Evolutionary conservation across 441 rosid species (phyloP), one percentile per base, ranked within the genome.

Genomic region (Daphne laureola): DNA sequence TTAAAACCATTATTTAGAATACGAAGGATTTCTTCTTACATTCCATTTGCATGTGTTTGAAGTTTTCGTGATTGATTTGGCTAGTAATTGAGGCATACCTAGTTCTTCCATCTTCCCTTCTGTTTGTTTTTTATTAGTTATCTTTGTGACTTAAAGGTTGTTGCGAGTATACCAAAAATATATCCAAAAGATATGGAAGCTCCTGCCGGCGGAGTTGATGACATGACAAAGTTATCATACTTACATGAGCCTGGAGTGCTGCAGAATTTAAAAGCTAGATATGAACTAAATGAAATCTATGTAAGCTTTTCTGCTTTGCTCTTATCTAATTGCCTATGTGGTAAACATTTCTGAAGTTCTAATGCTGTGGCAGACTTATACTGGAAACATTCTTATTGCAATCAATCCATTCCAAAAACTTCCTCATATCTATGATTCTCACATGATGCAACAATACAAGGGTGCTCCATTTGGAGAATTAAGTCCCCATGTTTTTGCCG

Each of bases 131-230:
- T 40, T 35, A 8, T 43, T 38, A 44, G 47, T 44, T 47, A 43
- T 3, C 8, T 55, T 61, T 35, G 12, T n/a, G 47, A 50, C 42
- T 48, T 58, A 49, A 68, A 91, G 98, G 46, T 92, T 55, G 82
- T 78, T 17, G 82, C 85, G 51, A 78, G 69, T 43, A 58, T 92
- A 61, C 77, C 95, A 41, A 89, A 78, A 70, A 57, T 89, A 69
- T 89, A 84, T 65, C 97, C 98, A 27, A 89, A 84, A 46, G 97
- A 92, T 61, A 66, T 76, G 73, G 98, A 92, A 80, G 96, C 96
- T 66, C 94, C 96, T 42, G 79, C 97, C 17, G 98, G 96, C 42
- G 98, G 98, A 50, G 98, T 92, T 63, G 97, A 92, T 84, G 98
- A 89, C 79, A 92, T 92, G 98, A 89, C 97, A 59, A 92, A 89